Evolutionary conservation across 768 basidiomycete species (phyloP).

Genomic region (Auricularia heimuer): DNA sequence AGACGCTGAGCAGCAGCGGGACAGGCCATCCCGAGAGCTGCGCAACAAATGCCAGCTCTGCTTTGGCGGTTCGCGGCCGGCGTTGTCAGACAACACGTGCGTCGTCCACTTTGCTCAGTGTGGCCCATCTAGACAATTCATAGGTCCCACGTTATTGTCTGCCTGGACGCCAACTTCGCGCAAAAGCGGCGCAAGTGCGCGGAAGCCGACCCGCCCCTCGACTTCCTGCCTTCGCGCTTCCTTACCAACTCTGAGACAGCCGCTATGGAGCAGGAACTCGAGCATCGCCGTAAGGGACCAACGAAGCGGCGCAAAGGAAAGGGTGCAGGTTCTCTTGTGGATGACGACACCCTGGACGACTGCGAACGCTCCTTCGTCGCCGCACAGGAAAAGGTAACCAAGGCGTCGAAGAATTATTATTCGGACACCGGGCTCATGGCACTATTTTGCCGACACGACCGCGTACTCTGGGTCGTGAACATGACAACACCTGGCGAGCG

Average conservation of each 20-base stretch:
- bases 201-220: neutral
- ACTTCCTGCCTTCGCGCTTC: neutral
- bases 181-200: conserved; percentile 1
- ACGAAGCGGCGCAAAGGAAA: too few relatives aligned
- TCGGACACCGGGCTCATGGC: conserved; percentile 9
- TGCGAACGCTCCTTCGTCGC: conserved; percentile 7
- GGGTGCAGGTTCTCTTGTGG: neutral
- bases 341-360: neutral
- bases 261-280: neutral
- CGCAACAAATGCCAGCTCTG: conserved; percentile 1
- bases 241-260: neutral
- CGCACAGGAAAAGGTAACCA: conserved; percentile 5
- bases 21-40: neutral
- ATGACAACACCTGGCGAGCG: conserved; percentile 7
- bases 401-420: conserved; percentile 3
- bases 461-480: conserved; percentile 5
- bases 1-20: neutral
- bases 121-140: too few relatives aligned
- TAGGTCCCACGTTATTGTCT: conserved; percentile 2
- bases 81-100: neutral
- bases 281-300: neutral
- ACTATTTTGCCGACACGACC: conserved; percentile 5
- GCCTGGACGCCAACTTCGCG: conserved; percentile 2
- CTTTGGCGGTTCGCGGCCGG: neutral
- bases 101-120: too few relatives aligned